Base-by-base conservation (phyloP, 2,329 filamentous ascomycete genomes). In the Achaetomium macrosporum region DNA sequence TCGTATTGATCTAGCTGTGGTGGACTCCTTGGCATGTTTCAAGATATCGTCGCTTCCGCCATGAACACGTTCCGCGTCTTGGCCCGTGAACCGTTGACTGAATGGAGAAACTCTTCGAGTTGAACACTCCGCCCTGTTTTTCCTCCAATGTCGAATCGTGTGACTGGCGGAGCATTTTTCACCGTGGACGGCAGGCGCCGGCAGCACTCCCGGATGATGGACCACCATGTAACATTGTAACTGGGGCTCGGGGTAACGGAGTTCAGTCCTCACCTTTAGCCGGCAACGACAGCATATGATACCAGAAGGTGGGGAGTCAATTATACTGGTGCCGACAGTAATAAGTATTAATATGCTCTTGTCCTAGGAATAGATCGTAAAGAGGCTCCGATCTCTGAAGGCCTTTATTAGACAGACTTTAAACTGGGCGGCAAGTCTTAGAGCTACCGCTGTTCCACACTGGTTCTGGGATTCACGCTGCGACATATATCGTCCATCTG, bases 141-240 rank as follows among this genome's bases (percentile, higher is more conserved):
- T 46, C 51, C 51, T 50, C 51, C 51, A 50, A 53, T 53, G 16
- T 46, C 25, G 17, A 16, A 16, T 11, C 25, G 19, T 20, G 17
- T 10, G 15, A 29, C 19, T 31, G 11, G 31, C 35, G 40, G 45
- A 19, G 20, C 17, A 29, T 31, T 29, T 29, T 25, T 25, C 25
- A 25, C 25, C 25, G 25, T 7, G 7, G 25, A 25, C 25, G 25
- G 25, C 4, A 25, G 25, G 25, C 7, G 25, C 4, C 7, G 4
- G 7, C 7, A 37, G 35, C 10, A n/a, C 35, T n/a, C 42, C 19
- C 30, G 50, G 43, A 47, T 30, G 19, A 47, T 47, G 33, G 39
- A 42, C 40, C 44, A 37, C 50, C 43, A 42, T 37, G 39, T 41
- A 4, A 37, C 35, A 37, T n/a, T 37, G 29, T 15, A 41, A 37